A percentile compares a stretch with the other conserved stretches of the same genome.
phyloP scores from a whole-genome alignment of 345 rosid genomes.

The Euphorbia pulcherrima region DNA sequence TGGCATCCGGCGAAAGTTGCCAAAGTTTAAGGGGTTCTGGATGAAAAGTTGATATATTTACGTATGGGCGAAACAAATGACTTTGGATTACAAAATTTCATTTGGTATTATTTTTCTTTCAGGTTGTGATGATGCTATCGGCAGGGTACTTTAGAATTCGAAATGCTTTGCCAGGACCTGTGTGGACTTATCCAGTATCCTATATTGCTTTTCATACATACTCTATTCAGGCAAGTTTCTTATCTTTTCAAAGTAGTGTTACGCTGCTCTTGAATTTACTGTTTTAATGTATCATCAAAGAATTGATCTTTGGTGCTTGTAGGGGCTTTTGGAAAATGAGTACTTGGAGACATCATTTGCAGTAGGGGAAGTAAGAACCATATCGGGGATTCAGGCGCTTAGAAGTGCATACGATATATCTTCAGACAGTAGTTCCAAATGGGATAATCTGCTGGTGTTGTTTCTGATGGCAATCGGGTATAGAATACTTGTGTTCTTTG shows the following conservation, averaged over 20 bases:
- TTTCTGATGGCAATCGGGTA: slow-evolving; percentile 78
- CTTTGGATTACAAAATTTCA: slow-evolving; percentile 6
- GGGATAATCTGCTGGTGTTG: slow-evolving; percentile 77
- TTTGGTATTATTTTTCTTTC: slow-evolving; percentile 26
- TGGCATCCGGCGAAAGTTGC: too few relatives aligned
- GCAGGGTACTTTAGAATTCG: slow-evolving; percentile 93
- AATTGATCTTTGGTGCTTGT: not conserved
- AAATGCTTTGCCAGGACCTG: slow-evolving; percentile 66
- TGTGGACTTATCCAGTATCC: slow-evolving; percentile 92
- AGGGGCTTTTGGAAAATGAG: slow-evolving; percentile 97
- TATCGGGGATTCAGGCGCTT: slow-evolving; percentile 79
- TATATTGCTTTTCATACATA: slow-evolving; percentile 85
- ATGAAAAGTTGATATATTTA: too few relatives aligned
- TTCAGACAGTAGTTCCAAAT: slow-evolving; percentile 60
- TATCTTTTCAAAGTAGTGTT: not conserved
- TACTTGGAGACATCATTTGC: slow-evolving; percentile 76
- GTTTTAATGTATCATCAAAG: not conserved
- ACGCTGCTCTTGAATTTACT: not conserved
- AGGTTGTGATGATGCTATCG: slow-evolving; percentile 95
- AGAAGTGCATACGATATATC: slow-evolving; percentile 72
- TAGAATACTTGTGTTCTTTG: slow-evolving; percentile 53
- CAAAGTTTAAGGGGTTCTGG: too few relatives aligned
- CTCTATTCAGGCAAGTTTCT: slow-evolving; percentile 66
- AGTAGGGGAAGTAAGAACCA: slow-evolving; percentile 86
- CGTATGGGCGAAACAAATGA: not conserved